Conservation (phyloP, 73 alveolate genomes). For the Tetrahymena borealis region DNA sequence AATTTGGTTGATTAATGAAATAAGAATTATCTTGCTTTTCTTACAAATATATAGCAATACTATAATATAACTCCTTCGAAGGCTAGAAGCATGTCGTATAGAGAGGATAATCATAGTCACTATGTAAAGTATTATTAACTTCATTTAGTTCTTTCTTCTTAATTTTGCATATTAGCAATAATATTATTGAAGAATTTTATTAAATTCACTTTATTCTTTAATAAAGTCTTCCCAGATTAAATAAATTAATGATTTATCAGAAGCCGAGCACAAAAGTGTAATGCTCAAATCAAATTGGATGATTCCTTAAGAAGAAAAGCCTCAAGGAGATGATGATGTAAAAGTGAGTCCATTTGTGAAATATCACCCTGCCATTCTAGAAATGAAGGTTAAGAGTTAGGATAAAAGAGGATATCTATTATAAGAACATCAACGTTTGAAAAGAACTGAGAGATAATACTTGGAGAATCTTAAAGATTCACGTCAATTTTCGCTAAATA, state of each 20-base stretch:
- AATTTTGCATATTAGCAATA: not conserved
- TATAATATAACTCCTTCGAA: not conserved
- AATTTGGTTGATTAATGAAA: not conserved
- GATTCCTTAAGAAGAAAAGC: not conserved
- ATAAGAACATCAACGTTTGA: not conserved
- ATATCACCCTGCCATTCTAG: not conserved
- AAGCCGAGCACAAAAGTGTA: not conserved
- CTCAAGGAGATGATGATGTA: not conserved
- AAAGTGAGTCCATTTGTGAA: not conserved
- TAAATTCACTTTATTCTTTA: not conserved
- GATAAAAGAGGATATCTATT: not conserved
- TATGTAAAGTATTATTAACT: not conserved
- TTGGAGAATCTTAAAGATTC: not conserved
- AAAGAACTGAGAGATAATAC: not conserved
- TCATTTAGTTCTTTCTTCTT: not conserved
- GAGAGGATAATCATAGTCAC: not conserved
- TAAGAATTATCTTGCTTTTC: not conserved
- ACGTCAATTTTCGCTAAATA: not conserved
- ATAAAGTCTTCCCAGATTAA: not conserved
- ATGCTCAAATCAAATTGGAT: not conserved
- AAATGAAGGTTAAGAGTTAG: not conserved
- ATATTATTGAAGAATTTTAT: not conserved
- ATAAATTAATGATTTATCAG: not conserved
- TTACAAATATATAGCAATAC: not conserved
- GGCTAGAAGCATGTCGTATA: not conserved